Conservation (phyloP, 2,329 filamentous ascomycete species). For the Colletotrichum chrysophilum region DNA sequence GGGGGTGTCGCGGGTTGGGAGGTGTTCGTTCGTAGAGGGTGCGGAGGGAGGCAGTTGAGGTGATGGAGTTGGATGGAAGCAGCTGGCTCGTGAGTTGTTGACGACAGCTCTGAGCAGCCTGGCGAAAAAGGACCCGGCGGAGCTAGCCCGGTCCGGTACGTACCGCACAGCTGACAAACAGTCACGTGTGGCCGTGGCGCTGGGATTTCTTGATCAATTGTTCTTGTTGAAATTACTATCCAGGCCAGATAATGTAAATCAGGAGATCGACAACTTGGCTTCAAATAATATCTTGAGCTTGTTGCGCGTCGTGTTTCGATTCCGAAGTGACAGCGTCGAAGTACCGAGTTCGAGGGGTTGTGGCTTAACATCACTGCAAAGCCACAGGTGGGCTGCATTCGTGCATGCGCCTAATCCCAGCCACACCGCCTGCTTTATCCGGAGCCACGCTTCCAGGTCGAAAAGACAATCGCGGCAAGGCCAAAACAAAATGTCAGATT, state of each 20-base stretch:
- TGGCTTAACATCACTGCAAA: neutral
- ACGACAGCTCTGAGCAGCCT: constrained; percentile 37
- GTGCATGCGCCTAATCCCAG: neutral
- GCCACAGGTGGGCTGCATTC: neutral
- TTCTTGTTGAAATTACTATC: neutral
- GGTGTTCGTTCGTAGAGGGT: neutral
- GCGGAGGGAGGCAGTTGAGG: constrained; percentile 9
- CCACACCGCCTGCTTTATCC: neutral
- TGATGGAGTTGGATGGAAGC: constrained; percentile 18
- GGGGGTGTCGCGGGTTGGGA: neutral
- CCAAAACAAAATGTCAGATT: no score
- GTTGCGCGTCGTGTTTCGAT: neutral
- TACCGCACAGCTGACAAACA: constrained; percentile 1
- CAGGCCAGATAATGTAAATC: accelerated
- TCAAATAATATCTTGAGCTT: neutral
- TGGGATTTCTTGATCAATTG: neutral
- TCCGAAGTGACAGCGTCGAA: neutral
- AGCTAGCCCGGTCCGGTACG: constrained; percentile 23
- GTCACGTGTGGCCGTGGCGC: constrained; percentile 6
- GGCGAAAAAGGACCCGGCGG: constrained; percentile 25
- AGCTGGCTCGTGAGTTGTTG: constrained; percentile 26
- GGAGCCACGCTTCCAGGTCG: accelerated
- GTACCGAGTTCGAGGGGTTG: neutral
- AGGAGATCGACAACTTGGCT: accelerated
- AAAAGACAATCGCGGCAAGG: no score